Percentiles rank a stretch among this genome's conserved stretches.
Evolutionary conservation across 2,329 filamentous ascomycete species (phyloP).

Genomic region (Fragosphaeria purpurea): DNA sequence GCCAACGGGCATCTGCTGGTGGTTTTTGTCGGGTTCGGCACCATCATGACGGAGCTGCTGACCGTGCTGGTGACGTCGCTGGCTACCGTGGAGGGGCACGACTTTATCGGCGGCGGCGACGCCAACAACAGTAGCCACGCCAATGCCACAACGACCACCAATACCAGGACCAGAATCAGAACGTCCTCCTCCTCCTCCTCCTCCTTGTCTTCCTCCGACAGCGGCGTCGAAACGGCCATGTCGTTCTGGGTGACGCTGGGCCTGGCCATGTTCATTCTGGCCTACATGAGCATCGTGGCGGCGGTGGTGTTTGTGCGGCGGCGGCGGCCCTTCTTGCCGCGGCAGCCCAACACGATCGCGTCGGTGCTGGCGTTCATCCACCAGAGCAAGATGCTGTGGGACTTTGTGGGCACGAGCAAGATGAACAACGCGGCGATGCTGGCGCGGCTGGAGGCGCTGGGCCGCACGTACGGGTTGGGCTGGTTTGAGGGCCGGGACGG

Average conservation of each 20-base stretch:
- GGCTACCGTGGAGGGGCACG: slow-evolving; percentile 51
- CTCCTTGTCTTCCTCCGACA: slow-evolving; percentile 19
- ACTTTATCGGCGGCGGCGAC: slow-evolving; percentile 30
- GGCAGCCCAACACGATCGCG: slow-evolving; percentile 70
- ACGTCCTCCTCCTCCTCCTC: too few species aligned
- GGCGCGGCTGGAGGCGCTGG: slow-evolving; percentile 39
- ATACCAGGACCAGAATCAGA: too few species aligned
- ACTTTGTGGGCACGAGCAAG: slow-evolving; percentile 62
- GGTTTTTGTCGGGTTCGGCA: slow-evolving; percentile 59
- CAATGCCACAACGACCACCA: slow-evolving; percentile 20
- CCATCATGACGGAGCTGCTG: slow-evolving; percentile 62
- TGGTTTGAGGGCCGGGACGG: slow-evolving; percentile 69
- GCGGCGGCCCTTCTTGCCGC: slow-evolving; percentile 60
- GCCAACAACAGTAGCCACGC: slow-evolving; percentile 16
- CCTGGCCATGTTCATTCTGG: slow-evolving; percentile 52
- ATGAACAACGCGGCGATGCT: slow-evolving; percentile 53
- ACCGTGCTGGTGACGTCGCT: slow-evolving; percentile 60
- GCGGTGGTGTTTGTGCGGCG: slow-evolving; percentile 50
- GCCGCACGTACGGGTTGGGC: slow-evolving; percentile 56
- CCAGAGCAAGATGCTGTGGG: slow-evolving; percentile 68
- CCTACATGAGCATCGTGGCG: slow-evolving; percentile 53
- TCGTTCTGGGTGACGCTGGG: slow-evolving; percentile 59
- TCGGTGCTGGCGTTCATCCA: slow-evolving; percentile 69
- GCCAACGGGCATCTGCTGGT: slow-evolving; percentile 56
- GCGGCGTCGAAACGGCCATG: slow-evolving; percentile 48